phyloP scores from a whole-genome alignment of 2,329 filamentous ascomycete species.

The Sordariomycetes sp. region DNA sequence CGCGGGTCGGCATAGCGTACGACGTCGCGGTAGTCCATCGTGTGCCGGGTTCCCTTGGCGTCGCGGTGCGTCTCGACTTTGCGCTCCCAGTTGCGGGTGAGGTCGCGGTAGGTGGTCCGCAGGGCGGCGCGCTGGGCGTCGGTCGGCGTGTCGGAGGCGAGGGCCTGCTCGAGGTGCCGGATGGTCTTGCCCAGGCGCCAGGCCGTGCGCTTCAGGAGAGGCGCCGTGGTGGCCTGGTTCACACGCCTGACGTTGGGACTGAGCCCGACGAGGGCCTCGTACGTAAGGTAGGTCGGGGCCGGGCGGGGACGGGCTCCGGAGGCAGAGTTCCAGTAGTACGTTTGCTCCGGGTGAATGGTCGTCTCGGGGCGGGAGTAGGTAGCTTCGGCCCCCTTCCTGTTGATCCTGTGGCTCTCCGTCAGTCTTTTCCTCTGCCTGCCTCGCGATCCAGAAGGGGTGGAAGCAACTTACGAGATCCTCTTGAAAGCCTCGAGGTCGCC shows the following conservation, averaged over 20 bases:
- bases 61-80: constrained; percentile 10
- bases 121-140: constrained; percentile 6
- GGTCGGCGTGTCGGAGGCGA: constrained; percentile 7
- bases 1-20: constrained; percentile 20
- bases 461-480: not conserved
- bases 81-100: constrained; percentile 6
- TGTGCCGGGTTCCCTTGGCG: constrained; percentile 4
- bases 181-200: constrained; percentile 27
- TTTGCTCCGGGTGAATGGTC: constrained; percentile 1
- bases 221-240: not conserved
- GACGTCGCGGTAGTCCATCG: constrained; percentile 16
- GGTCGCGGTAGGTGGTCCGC: not conserved
- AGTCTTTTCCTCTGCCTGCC: not conserved
- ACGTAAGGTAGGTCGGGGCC: not conserved
- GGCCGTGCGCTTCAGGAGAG: constrained; percentile 20
- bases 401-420: not conserved
- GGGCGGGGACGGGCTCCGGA: not conserved
- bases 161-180: constrained; percentile 6
- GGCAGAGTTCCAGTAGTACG: not conserved
- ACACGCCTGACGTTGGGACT: not conserved
- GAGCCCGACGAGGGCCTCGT: not conserved
- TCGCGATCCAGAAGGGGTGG: not conserved
- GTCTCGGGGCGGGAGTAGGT: not conserved
- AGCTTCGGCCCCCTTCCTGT: not conserved
- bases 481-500: not conserved